Evolutionary conservation across 2,329 filamentous ascomycete species (phyloP).

Genomic region (Cladophialophora chaetospira): DNA sequence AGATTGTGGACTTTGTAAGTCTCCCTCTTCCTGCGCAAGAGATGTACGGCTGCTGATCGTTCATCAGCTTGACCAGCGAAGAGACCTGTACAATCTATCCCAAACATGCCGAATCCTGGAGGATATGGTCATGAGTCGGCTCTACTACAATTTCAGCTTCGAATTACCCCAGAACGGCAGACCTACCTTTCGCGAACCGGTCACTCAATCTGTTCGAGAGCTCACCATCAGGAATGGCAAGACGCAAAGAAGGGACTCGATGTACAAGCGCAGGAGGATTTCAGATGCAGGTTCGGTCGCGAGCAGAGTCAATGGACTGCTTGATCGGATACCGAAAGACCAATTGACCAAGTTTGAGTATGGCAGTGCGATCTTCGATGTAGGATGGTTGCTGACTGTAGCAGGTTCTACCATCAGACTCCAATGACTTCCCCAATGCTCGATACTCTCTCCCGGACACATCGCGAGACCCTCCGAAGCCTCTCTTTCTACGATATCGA

Average conservation of each 20-base stretch:
- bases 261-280: slow-evolving; percentile 14
- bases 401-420: slow-evolving; percentile 25
- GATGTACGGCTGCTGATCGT: slow-evolving; percentile 17
- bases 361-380: no score
- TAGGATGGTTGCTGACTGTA: no score
- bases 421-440: slow-evolving; percentile 16
- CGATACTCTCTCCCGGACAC: slow-evolving; percentile 17
- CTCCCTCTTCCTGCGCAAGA: no score
- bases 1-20: slow-evolving; percentile 32
- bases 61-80: slow-evolving; percentile 25
- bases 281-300: slow-evolving; percentile 17
- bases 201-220: slow-evolving; percentile 28
- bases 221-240: slow-evolving; percentile 28
- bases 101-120: slow-evolving; percentile 31
- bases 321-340: slow-evolving; percentile 23
- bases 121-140: slow-evolving; percentile 26
- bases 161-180: slow-evolving; percentile 20
- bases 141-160: slow-evolving; percentile 30
- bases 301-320: slow-evolving; percentile 17
- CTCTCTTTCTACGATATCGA: slow-evolving; percentile 27
- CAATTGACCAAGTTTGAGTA: slow-evolving; percentile 26
- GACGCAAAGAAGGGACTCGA: slow-evolving; percentile 12
- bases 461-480: slow-evolving; percentile 23
- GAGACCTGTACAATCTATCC: slow-evolving; percentile 33
- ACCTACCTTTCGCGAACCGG: slow-evolving; percentile 24